Evolutionary conservation across 805 yeast genomes (phyloP).

Genomic region (Metschnikowia kofuensis): DNA sequence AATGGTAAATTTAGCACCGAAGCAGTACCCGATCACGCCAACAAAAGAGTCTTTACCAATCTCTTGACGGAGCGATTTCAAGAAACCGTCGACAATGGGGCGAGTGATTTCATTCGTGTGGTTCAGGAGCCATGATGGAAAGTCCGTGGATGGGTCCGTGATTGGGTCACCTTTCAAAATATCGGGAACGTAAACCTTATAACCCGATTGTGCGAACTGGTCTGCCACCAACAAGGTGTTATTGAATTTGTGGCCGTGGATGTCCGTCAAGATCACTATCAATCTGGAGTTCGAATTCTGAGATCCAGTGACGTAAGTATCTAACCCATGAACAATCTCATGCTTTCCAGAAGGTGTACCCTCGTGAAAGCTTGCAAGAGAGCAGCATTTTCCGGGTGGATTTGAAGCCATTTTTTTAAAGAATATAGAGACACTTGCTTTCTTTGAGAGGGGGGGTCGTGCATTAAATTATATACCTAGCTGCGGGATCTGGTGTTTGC

Average conservation of each 20-base stretch:
- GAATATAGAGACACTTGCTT: too few relatives aligned
- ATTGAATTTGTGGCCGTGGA: slow-evolving; percentile 58
- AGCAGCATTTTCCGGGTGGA: slow-evolving; percentile 50
- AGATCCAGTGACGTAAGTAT: slow-evolving; percentile 30
- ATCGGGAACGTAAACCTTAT: slow-evolving; percentile 74
- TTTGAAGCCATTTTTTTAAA: slow-evolving; percentile 43
- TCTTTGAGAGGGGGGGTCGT: too few relatives aligned
- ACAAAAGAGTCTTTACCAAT: slow-evolving; percentile 43
- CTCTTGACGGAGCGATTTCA: slow-evolving; percentile 42
- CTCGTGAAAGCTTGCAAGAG: slow-evolving; percentile 41
- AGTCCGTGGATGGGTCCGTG: slow-evolving; percentile 10
- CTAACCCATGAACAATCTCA: slow-evolving; percentile 40
- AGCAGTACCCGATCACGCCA: slow-evolving; percentile 75
- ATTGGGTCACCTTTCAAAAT: slow-evolving; percentile 52
- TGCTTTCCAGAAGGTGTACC: slow-evolving; percentile 49
- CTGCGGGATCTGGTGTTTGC: too few relatives aligned
- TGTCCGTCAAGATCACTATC: slow-evolving; percentile 66
- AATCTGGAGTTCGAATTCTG: slow-evolving; percentile 39
- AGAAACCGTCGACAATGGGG: slow-evolving; percentile 48
- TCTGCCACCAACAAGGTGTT: slow-evolving; percentile 67
- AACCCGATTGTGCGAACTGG: slow-evolving; percentile 58
- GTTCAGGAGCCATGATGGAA: slow-evolving; percentile 47
- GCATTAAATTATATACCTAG: too few relatives aligned
- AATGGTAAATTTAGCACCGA: slow-evolving; percentile 71
- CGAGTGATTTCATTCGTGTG: slow-evolving; percentile 51